Evolutionary conservation across 805 yeast genomes (phyloP).

Genomic region (Tetrapisispora taiwanensis): DNA sequence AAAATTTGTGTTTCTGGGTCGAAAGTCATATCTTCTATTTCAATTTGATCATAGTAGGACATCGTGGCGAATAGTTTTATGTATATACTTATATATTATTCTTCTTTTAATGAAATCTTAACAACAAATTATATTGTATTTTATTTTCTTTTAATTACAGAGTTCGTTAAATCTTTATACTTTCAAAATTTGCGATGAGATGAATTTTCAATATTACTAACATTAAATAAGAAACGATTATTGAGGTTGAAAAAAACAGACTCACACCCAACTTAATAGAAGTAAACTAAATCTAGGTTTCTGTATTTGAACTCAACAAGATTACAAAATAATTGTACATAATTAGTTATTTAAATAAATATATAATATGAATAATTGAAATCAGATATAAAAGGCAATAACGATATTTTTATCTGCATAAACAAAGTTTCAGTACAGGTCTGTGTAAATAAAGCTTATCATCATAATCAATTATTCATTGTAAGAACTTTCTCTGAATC

Average conservation of each 20-base stretch:
- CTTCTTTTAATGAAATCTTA: too few species aligned
- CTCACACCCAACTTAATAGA: too few species aligned
- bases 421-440: slow-evolving; percentile 30
- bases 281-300: too few species aligned
- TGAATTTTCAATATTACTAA: slow-evolving; percentile 1
- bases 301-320: too few species aligned
- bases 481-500: background rate
- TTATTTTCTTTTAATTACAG: background rate
- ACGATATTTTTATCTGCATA: slow-evolving; percentile 25
- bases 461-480: slow-evolving; percentile 6
- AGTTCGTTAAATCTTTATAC: background rate
- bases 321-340: too few species aligned
- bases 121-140: too few species aligned
- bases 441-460: slow-evolving; percentile 31
- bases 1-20: slow-evolving; percentile 75
- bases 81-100: too few species aligned
- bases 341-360: too few species aligned
- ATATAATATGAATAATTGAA: slow-evolving; percentile 1
- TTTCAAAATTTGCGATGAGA: background rate
- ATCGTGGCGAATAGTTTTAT: too few species aligned
- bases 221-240: background rate
- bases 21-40: slow-evolving; percentile 91
- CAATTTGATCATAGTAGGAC: slow-evolving; percentile 75
- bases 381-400: slow-evolving; percentile 23
- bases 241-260: background rate